Evolutionary conservation across 2,329 filamentous ascomycete species (phyloP).

Genomic region (Aquanectria penicillioides): DNA sequence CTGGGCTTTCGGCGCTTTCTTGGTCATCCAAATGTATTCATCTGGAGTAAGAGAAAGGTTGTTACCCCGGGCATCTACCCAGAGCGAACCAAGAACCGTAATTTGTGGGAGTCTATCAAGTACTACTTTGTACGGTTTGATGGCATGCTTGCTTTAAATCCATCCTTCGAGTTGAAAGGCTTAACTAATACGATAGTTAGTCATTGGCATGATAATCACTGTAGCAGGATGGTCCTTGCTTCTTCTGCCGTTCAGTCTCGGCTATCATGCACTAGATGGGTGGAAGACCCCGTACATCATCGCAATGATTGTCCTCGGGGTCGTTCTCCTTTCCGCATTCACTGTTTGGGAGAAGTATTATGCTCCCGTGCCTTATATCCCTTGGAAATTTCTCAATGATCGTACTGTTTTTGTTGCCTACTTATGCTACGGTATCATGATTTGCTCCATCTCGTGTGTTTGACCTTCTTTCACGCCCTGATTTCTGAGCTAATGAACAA

Average conservation of each 20-base stretch:
- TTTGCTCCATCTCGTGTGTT: constrained; percentile 31
- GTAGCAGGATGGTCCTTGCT: constrained; percentile 61
- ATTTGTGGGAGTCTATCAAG: constrained; percentile 54
- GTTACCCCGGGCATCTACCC: constrained; percentile 58
- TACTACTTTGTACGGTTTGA: constrained; percentile 70
- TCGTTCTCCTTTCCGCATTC: constrained; percentile 58
- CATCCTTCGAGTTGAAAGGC: neutral
- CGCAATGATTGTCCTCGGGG: constrained; percentile 61
- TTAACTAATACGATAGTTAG: constrained; percentile 40
- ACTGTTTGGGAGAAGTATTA: constrained; percentile 61
- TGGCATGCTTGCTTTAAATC: constrained; percentile 41
- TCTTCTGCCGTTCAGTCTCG: constrained; percentile 61
- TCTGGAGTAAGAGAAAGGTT: constrained; percentile 56
- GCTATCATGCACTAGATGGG: constrained; percentile 43
- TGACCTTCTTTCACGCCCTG: constrained; percentile 42
- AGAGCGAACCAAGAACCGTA: constrained; percentile 56
- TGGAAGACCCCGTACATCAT: constrained; percentile 58
- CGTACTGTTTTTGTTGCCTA: constrained; percentile 28
- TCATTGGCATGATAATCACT: constrained; percentile 62
- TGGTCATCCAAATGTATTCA: constrained; percentile 66
- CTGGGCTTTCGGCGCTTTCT: constrained; percentile 69
- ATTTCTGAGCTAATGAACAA: constrained; percentile 62
- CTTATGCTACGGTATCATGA: constrained; percentile 30
- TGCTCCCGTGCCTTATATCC: constrained; percentile 32
- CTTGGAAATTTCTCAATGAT: constrained; percentile 27